Percentiles rank a stretch among this genome's conserved stretches.
Conservation (phyloP, 2,329 filamentous ascomycete genomes). For the Xylaria sp. region DNA sequence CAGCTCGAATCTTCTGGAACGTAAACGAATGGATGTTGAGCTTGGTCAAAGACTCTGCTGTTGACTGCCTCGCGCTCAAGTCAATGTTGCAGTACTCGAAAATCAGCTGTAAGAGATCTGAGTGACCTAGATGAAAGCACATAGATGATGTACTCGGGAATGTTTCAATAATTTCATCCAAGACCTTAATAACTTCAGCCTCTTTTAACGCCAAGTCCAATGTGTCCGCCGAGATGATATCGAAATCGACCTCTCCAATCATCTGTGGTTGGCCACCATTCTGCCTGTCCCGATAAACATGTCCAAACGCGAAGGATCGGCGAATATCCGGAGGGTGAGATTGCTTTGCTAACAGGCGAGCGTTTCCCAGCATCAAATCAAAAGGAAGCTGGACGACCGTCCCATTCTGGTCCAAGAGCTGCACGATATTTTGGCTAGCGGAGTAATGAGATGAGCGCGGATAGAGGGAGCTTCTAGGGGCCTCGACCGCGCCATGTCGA, state of each 20-base stretch:
- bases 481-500: constrained; percentile 86
- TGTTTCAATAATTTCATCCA: constrained; percentile 85
- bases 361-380: constrained; percentile 88
- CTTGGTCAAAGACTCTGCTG: constrained; percentile 85
- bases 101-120: constrained; percentile 83
- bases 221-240: constrained; percentile 85
- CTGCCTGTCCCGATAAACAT: constrained; percentile 80
- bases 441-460: constrained; percentile 82
- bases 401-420: constrained; percentile 80
- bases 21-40: constrained; percentile 81
- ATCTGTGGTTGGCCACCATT: constrained; percentile 81
- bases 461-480: constrained; percentile 75
- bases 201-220: constrained; percentile 87
- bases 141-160: constrained; percentile 80
- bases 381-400: constrained; percentile 94
- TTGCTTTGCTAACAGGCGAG: constrained; percentile 79
- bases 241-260: constrained; percentile 92
- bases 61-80: constrained; percentile 66
- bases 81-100: constrained; percentile 88
- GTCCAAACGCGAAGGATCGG: constrained; percentile 85
- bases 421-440: constrained; percentile 69
- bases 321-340: constrained; percentile 65
- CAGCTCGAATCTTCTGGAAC: constrained; percentile 82
- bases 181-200: constrained; percentile 89
- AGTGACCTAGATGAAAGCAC: constrained; percentile 91